Evolutionary conservation across 2,329 filamentous ascomycete genomes (phyloP).

Genomic region (Colletotrichum liaoningense): DNA sequence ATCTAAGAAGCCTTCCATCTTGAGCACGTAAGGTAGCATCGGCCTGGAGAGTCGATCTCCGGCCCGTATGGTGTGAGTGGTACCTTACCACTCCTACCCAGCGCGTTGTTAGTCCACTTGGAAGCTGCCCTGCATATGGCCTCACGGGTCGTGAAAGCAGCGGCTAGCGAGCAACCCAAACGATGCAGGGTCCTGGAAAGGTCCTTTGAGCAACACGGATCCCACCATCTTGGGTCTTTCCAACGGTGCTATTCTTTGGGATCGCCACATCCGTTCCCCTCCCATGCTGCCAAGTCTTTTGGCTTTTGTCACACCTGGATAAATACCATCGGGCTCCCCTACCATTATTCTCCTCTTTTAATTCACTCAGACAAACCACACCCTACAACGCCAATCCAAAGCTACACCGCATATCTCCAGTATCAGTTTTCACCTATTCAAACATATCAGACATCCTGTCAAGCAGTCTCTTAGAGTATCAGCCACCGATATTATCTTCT

Average conservation of each 20-base stretch:
- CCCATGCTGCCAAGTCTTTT: not conserved
- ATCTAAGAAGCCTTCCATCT: not conserved
- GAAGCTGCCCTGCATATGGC: not conserved
- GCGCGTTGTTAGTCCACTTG: not conserved
- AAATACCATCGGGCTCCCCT: conserved; percentile 21
- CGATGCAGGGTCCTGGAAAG: conserved; percentile 2
- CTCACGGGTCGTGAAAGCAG: not conserved
- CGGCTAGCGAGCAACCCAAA: not conserved
- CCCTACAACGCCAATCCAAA: not conserved
- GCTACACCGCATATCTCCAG: not conserved
- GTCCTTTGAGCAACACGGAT: conserved; percentile 17
- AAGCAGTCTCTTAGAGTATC: not conserved
- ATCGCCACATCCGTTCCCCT: conserved; percentile 21
- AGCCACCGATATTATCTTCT: not conserved
- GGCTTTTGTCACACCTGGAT: conserved; percentile 1
- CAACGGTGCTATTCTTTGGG: conserved; percentile 30
- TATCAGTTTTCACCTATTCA: not conserved
- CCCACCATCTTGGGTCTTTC: conserved; percentile 8
- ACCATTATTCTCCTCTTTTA: not conserved
- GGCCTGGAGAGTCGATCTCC: not conserved
- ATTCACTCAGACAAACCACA: not conserved
- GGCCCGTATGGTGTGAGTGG: not conserved
- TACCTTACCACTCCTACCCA: not conserved
- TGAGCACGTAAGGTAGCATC: conserved; percentile 1
- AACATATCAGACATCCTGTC: not conserved